Percentiles rank a stretch among this genome's conserved stretches.
phyloP scores from a whole-genome alignment of 352 stramenopile species.

The Lagenidium giganteum region DNA sequence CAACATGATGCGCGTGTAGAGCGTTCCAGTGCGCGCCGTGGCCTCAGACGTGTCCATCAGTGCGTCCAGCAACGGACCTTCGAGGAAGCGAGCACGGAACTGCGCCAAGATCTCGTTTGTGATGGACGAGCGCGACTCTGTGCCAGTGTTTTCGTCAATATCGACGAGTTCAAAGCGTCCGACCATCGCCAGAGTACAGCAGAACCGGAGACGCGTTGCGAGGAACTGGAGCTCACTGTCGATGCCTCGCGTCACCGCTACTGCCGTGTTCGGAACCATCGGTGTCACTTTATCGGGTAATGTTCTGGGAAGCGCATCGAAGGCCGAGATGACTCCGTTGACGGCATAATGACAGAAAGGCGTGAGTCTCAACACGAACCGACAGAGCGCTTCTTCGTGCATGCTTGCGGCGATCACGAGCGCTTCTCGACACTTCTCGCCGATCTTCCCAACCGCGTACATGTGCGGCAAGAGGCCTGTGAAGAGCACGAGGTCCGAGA shows the following conservation, averaged over 20 bases:
- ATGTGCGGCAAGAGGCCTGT: slow-evolving; percentile 81
- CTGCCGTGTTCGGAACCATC: neutral
- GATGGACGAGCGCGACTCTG: slow-evolving; percentile 49
- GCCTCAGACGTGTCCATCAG: slow-evolving; percentile 71
- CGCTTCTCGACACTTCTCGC: slow-evolving; percentile 79
- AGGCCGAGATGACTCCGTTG: slow-evolving; percentile 78
- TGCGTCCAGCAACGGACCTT: slow-evolving; percentile 58
- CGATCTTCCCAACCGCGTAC: slow-evolving; percentile 73
- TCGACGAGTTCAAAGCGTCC: slow-evolving; percentile 63
- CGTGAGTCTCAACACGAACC: slow-evolving; percentile 82
- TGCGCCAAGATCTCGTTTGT: slow-evolving; percentile 68
- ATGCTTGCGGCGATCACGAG: slow-evolving; percentile 75
- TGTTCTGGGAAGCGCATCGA: slow-evolving; percentile 71
- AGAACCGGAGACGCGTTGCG: slow-evolving; percentile 72
- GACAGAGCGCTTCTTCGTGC: slow-evolving; percentile 69
- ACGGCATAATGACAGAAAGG: slow-evolving; percentile 86
- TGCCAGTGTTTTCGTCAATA: slow-evolving; percentile 31
- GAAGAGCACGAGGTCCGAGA: slow-evolving; percentile 80
- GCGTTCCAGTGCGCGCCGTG: slow-evolving; percentile 47
- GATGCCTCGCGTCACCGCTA: slow-evolving; percentile 18
- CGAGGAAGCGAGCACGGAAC: slow-evolving; percentile 66
- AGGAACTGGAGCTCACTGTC: slow-evolving; percentile 50
- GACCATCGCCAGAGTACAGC: slow-evolving; percentile 79
- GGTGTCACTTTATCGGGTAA: slow-evolving; percentile 24
- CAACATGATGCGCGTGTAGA: slow-evolving; percentile 75